Evolutionary conservation across 2,329 filamentous ascomycete genomes (phyloP), one percentile per base, ranked within the genome.

Genomic region (Cladophialophora bantiana): DNA sequence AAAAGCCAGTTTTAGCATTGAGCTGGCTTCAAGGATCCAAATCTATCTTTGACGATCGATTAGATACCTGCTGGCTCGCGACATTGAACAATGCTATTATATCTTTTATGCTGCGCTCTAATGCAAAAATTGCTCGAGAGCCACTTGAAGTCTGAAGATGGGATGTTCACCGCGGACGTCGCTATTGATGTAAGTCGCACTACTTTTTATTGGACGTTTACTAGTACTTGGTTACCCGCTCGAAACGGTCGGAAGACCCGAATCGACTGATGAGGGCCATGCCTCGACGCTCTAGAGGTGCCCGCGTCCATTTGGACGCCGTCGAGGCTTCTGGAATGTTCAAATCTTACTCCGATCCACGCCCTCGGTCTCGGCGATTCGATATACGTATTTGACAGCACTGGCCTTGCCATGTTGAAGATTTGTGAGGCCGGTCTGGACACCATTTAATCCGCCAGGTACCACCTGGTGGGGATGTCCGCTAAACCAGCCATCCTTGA

Each of bases 351-450:
- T 69, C 34, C 36, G 34, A 15, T 59, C 53, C 12, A 68, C 10
- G 1, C 65, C 68, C 36, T 69, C 65, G 31, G 84, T 86, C 42
- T 87, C 83, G 7, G 71, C 80, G 75, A 88, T 83, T 68, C 78
- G 79, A 72, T 87, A 86, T 0, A 90, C 84, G 78, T 89, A 90
- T 77, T 91, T 91, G 0, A 86, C 80, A 1, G 83, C 88, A 72
- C 85, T 88, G 26, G 85, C 87, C 75, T 85, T 87, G 0, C 88
- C 88, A 34, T 80, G 81, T 74, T 83, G 85, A 73, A 91, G 74
- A 68, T 86, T 83, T 70, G 76, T 75, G 75, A 90, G 73, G 0
- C 79, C 88, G 38, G 73, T 77, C 72, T 88, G 77, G 1, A 89
- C 75, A 0, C 87, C 86, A 3, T 74, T 79, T 59, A 90, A 71